phyloP scores from a whole-genome alignment of 371 early-diverging fungal genomes.

The Rhizopus delemar region DNA sequence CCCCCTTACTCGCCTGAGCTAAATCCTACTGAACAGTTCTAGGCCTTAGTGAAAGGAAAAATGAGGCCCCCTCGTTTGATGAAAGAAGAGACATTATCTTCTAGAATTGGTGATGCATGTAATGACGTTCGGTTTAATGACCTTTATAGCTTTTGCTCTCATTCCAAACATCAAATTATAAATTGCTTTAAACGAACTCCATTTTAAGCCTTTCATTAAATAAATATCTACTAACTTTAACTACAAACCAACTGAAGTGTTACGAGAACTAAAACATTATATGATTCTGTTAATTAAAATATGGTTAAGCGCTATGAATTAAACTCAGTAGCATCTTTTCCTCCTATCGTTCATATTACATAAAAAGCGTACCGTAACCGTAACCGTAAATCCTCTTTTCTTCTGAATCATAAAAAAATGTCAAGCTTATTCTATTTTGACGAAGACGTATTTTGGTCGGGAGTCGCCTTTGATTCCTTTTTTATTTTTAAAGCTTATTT shows the following conservation, averaged over 20 bases:
- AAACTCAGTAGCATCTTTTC: conserved; percentile 27
- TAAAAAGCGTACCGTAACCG: too few relatives aligned
- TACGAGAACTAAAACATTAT: conserved; percentile 12
- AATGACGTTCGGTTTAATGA: conserved; percentile 11
- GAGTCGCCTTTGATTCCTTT: too few relatives aligned
- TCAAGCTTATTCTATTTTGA: too few relatives aligned
- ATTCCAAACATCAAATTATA: conserved; percentile 11
- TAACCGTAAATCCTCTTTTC: too few relatives aligned
- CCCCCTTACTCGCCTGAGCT: conserved; percentile 15
- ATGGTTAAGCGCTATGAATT: conserved; percentile 20
- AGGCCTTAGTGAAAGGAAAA: conserved; percentile 11
- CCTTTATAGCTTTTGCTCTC: conserved; percentile 4
- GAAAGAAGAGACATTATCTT: conserved; percentile 14
- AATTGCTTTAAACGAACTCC: conserved; percentile 1
- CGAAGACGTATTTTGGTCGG: too few relatives aligned
- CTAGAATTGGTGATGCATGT: conserved; percentile 14
- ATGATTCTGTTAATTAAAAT: conserved; percentile 19
- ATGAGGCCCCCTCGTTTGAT: conserved; percentile 9
- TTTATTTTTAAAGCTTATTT: too few relatives aligned
- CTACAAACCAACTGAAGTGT: conserved; percentile 14
- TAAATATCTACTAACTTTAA: conserved; percentile 18
- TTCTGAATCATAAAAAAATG: too few relatives aligned
- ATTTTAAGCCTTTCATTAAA: conserved; percentile 6
- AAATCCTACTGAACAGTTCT: conserved; percentile 14
- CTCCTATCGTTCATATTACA: too few relatives aligned